Evolutionary conservation across 192 early-diverging fungal species (phyloP), one percentile per base, ranked within the genome.

Genomic region (Coemansia sp.): DNA sequence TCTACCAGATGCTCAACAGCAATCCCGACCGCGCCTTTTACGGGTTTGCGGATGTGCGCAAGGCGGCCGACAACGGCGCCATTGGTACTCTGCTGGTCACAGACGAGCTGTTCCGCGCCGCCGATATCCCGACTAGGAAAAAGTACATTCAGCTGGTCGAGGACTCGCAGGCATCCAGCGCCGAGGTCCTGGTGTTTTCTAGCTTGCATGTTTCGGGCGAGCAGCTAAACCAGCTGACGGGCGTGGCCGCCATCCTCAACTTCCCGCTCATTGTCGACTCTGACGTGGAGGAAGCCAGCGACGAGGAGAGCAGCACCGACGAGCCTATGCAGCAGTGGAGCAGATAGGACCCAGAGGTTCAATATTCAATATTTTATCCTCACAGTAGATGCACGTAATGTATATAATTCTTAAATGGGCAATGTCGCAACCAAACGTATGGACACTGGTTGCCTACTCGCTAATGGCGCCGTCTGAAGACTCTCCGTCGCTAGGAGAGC

Each of bases 121-220:
- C 88, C 2, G 92, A 99, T 68, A 78, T 99, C 27, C 61, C 66
- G 26, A 92, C 89, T 4, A 79, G 97, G 25, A 77, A 80, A 66
- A 84, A 89, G 56, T 99, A 96, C 65, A 90, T 97, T 48, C 62
- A 63, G 5, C 78, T 99, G 34, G 93, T 96, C 2, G 93, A 97
- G 65, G 70, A 79, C 26, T 87, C 91, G 1, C 81, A 88, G 57
- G 78, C 78, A 8, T 65, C 67, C 5, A 90, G 88, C 18, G 93
- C 91, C 10, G 82, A 83, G 26, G 89, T 91, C 5, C 79, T 88
- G 57, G 81, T 99, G 8, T 94, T 96, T 62, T 96, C 94, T 13
- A 89, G 89, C 50, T 64, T 96, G 48, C 97, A 99, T 62, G 89
- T 91, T 0, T 92, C 92, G 1, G 97, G 97, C 50, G 97, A 99